phyloP scores from a whole-genome alignment of 2,329 filamentous ascomycete genomes.

The Ceratocystis huliohia region DNA sequence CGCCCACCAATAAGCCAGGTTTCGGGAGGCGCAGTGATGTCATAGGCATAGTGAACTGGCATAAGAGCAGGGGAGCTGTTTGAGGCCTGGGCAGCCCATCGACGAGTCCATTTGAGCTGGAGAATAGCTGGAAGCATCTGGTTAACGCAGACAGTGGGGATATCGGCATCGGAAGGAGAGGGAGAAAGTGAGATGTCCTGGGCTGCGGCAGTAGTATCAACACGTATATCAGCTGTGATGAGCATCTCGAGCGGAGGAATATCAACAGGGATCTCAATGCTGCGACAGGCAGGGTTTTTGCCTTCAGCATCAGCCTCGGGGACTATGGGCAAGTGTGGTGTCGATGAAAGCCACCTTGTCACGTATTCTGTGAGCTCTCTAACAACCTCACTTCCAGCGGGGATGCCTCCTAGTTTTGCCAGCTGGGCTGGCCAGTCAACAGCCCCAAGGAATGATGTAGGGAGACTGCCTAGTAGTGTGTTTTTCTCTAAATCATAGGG shows the following conservation, averaged over 20 bases:
- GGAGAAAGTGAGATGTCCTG: constrained; percentile 23
- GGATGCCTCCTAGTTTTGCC: constrained; percentile 6
- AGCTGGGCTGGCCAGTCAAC: constrained; percentile 19
- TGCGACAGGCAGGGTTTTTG: constrained; percentile 25
- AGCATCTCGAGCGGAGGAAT: constrained; percentile 73
- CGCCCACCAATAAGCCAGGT: constrained; percentile 78
- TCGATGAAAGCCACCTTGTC: constrained; percentile 28
- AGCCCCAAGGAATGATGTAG: constrained; percentile 23
- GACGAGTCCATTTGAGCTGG: constrained; percentile 48
- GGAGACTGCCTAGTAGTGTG: constrained; percentile 34
- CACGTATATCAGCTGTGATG: constrained; percentile 59
- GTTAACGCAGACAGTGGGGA: constrained; percentile 44
- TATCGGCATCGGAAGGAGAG: background rate
- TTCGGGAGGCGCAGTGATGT: constrained; percentile 60
- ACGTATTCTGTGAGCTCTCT: constrained; percentile 28
- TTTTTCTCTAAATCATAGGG: constrained; percentile 43
- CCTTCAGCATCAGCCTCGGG: background rate
- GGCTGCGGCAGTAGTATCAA: constrained; percentile 30
- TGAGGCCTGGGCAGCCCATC: constrained; percentile 42
- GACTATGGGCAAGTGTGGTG: constrained; percentile 20
- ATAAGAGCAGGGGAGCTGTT: constrained; percentile 23
- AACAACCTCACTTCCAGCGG: background rate
- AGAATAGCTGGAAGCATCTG: constrained; percentile 53
- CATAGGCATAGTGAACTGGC: constrained; percentile 56
- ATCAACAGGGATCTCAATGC: constrained; percentile 79